A percentile compares a stretch with the other conserved stretches of the same genome.
Evolutionary conservation across 306 rosid genomes (phyloP).

Genomic region (Pyrus betulifolia): DNA sequence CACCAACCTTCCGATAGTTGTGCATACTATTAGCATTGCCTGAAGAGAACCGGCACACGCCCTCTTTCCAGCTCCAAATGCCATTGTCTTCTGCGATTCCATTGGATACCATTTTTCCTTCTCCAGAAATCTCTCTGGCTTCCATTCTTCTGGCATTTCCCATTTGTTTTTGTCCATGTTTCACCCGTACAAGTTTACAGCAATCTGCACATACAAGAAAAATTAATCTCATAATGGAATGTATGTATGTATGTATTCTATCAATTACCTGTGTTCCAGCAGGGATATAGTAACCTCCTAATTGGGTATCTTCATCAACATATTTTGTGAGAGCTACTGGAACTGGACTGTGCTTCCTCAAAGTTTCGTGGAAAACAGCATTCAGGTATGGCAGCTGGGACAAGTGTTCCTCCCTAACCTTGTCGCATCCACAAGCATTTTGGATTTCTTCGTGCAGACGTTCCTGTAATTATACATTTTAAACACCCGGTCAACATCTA

Average conservation of each 20-base stretch:
- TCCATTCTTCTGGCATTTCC: constrained; percentile 69
- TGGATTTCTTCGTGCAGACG: constrained; percentile 41
- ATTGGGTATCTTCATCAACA: constrained; percentile 57
- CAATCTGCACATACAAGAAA: not conserved
- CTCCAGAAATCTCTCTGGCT: constrained; percentile 77
- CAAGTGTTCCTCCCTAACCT: constrained; percentile 51
- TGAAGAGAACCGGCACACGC: constrained; percentile 72
- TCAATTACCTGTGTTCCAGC: constrained; percentile 68
- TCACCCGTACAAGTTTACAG: constrained; percentile 20
- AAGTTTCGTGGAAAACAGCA: constrained; percentile 73
- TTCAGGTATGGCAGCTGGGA: constrained; percentile 54
- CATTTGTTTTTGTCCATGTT: constrained; percentile 65
- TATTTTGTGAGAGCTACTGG: constrained; percentile 56
- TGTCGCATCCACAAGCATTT: constrained; percentile 42
- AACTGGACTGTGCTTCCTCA: constrained; percentile 61
- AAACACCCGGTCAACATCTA: no score
- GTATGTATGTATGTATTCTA: no score
- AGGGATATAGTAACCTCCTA: constrained; percentile 74
- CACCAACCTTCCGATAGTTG: constrained; percentile 52
- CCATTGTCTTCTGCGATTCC: constrained; percentile 76
- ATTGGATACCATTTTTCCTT: constrained; percentile 31
- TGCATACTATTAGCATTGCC: constrained; percentile 49
- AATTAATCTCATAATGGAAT: no score
- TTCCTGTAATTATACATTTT: constrained; percentile 24
- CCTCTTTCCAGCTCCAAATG: constrained; percentile 87